Evolutionary conservation across 768 basidiomycete species (phyloP).

Genomic region (Auricularia sp.): DNA sequence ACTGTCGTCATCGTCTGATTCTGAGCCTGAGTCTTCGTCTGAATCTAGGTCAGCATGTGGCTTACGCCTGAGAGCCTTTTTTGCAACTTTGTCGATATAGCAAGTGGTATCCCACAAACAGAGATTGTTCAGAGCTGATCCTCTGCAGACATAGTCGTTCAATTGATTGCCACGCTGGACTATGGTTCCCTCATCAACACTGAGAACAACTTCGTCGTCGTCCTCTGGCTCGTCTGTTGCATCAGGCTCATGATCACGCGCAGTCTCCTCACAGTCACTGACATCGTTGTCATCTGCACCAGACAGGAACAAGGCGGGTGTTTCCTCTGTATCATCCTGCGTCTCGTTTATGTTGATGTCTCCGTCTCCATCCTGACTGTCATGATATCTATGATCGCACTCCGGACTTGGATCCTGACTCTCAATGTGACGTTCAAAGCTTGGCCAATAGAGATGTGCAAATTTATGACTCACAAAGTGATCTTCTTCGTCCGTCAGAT

Average conservation of each 20-base stretch:
- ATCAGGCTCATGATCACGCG: neutral
- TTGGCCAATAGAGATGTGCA: constrained; percentile 25
- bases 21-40: too few relatives aligned
- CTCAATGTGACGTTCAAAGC: constrained; percentile 22
- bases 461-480: constrained; percentile 29
- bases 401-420: constrained; percentile 15
- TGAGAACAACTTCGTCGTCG: neutral
- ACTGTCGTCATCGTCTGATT: too few relatives aligned
- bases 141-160: constrained; percentile 18
- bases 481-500: constrained; percentile 25
- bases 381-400: too few relatives aligned
- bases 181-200: constrained; percentile 7
- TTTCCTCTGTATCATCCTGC: constrained; percentile 1
- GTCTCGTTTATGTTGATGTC: too few relatives aligned
- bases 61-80: constrained; percentile 1
- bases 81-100: constrained; percentile 14
- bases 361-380: too few relatives aligned
- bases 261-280: neutral
- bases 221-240: neutral
- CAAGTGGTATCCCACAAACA: constrained; percentile 23
- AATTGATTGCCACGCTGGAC: constrained; percentile 12
- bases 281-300: too few relatives aligned
- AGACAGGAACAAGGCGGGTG: too few relatives aligned
- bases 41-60: neutral
- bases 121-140: constrained; percentile 8